Evolutionary conservation across 768 basidiomycete species (phyloP), one percentile per base, ranked within the genome.

Genomic region (Rhizopogon roseolus): DNA sequence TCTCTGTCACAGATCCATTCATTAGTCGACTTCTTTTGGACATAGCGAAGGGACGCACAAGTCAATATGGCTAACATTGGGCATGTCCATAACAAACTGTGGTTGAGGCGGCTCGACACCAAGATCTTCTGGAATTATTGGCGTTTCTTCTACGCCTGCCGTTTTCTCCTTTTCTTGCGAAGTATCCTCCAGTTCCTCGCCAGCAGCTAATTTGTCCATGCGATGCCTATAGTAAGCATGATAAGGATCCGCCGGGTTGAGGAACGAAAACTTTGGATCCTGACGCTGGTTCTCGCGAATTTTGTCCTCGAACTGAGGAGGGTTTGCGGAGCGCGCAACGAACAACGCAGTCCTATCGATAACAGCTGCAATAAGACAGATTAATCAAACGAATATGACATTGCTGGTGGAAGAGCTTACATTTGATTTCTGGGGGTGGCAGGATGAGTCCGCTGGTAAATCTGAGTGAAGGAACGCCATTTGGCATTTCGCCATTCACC

Each of bases 201-300:
- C 93, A 6, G 82, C 82, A 50, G 81, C 73, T 57, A 93, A 82
- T 66, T 84, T 85, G 45, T 93, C 91, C 74, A 96, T 83, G 66
- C 89, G 85, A 76, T 95, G 84, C 66, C 90, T 85, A 68, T 99
- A 99, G 74, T 99, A 98, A 56, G 91, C 91, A 85, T 98, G 93
- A 76, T 97, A 99, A 60, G 97, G 93, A 78, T 99, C 97, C 46
- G 84, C 83, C 57, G 92, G 87, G 76, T 96, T 96, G 70, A 99
- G 82, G 78, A 99, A 99, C 54, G 96, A 93, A 79, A 98, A 99
- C 74, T 97, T 96, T 54, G 94, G 93, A 77, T 98, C 96, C 60
- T 85, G 81, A 73, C 93, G 91, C 72, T 95, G 95, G 64, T 90
- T 89, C 73, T 98, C 94, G 62, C 94, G 85, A 70, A 99, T 93